A percentile compares a stretch with the other conserved stretches of the same genome.
Conservation (phyloP, 495 filamentous ascomycete genomes). For the Hyaloscypha variabilis region DNA sequence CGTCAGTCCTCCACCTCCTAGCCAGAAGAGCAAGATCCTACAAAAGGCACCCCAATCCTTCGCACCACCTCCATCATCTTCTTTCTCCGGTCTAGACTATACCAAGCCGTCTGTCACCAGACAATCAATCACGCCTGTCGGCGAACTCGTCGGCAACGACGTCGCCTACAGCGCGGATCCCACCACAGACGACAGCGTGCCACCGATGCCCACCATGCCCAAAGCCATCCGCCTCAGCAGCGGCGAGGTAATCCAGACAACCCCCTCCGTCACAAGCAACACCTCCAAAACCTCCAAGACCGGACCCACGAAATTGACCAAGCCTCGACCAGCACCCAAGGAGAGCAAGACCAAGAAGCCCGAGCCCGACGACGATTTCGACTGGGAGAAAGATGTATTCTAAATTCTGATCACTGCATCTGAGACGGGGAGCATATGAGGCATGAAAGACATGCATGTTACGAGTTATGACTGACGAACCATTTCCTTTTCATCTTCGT, state of each 20-base stretch:
- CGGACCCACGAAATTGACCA: conserved; percentile 14
- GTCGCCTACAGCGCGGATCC: conserved; percentile 21
- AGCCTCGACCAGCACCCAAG: conserved; percentile 10
- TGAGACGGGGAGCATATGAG: neutral
- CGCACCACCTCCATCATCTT: conserved; percentile 11
- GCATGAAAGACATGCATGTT: conserved; percentile 2
- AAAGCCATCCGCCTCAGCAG: conserved; percentile 17
- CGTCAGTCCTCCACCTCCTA: neutral
- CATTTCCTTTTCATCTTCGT: conserved; percentile 1
- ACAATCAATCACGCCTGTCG: neutral
- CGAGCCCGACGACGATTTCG: conserved; percentile 11
- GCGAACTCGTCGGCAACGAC: neutral
- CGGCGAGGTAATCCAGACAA: conserved; percentile 25
- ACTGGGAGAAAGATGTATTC: conserved; percentile 13
- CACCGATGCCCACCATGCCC: conserved; percentile 28
- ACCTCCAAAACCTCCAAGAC: neutral
- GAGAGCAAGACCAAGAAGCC: conserved; percentile 4
- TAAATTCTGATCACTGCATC: neutral
- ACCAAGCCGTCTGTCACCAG: neutral
- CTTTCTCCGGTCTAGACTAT: conserved; percentile 15
- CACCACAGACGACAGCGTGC: conserved; percentile 12
- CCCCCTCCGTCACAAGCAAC: neutral
- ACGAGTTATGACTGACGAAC: conserved; percentile 5
- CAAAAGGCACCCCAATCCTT: neutral
- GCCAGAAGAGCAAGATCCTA: neutral